Evolutionary conservation across 768 basidiomycete species (phyloP).

Genomic region (Rhizopogon vinicolor): DNA sequence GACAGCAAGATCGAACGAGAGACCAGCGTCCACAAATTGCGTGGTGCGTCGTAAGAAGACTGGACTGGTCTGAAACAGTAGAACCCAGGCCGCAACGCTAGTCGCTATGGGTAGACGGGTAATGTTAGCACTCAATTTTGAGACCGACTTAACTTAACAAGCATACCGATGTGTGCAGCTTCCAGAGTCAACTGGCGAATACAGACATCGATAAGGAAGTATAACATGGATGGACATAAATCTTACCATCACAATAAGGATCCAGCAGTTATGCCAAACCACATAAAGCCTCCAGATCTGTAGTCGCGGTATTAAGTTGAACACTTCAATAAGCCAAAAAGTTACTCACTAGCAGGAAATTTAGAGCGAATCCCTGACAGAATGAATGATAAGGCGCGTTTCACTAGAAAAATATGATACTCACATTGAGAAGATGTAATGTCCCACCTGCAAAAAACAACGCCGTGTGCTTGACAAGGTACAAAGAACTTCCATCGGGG

Average conservation of each 20-base stretch:
- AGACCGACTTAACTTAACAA: not conserved
- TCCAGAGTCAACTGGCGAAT: not conserved
- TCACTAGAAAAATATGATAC: not conserved
- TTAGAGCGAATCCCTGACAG: not conserved
- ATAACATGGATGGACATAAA: not conserved
- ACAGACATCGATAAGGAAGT: not conserved
- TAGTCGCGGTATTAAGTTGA: not conserved
- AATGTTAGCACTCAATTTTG: not conserved
- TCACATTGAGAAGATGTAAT: slow-evolving; percentile 3
- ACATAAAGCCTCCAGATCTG: slow-evolving; percentile 5
- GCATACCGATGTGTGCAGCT: not conserved
- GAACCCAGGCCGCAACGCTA: not conserved
- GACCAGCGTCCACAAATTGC: not conserved
- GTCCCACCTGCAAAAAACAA: not conserved
- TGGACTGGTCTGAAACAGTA: not conserved
- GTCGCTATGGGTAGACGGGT: not conserved
- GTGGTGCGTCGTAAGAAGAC: not conserved
- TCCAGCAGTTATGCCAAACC: not conserved
- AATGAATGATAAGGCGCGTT: not conserved
- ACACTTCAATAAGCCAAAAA: not conserved
- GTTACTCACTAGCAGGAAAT: slow-evolving; percentile 1
- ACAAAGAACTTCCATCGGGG: not conserved
- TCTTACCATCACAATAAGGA: not conserved
- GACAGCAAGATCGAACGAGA: slow-evolving; percentile 7
- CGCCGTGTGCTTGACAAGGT: not conserved